phyloP scores from a whole-genome alignment of 2,329 filamentous ascomycete genomes.

The Aspergillus terreus region DNA sequence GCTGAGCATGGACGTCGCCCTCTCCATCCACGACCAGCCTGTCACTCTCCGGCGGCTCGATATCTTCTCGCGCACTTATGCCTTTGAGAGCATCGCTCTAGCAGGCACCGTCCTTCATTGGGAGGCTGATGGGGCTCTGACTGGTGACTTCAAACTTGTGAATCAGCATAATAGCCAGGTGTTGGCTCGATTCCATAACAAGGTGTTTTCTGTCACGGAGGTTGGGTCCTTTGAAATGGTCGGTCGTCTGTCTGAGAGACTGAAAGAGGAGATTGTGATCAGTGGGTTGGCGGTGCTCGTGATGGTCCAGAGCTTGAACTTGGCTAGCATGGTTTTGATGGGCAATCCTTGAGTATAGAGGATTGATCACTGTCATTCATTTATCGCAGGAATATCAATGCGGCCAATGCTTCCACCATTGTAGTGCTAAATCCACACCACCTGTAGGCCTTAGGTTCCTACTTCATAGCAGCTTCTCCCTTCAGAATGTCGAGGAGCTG shows the following conservation, averaged over 20 bases:
- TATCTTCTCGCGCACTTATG: slow-evolving; percentile 1
- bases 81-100: not conserved
- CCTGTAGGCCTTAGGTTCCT: no score
- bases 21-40: not conserved
- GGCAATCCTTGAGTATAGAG: no score
- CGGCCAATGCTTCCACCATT: no score
- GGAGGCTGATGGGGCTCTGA: slow-evolving; percentile 1
- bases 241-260: not conserved
- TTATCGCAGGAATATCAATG: no score
- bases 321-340: slow-evolving; percentile 3
- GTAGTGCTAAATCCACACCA: no score
- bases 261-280: slow-evolving; percentile 6
- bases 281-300: slow-evolving; percentile 5
- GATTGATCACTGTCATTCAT: no score
- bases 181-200: slow-evolving; percentile 3
- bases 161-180: not conserved
- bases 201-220: slow-evolving; percentile 2
- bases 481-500: no score
- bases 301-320: slow-evolving; percentile 8
- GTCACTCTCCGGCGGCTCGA: not conserved
- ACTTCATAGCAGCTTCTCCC: no score
- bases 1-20: slow-evolving; percentile 2
- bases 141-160: slow-evolving; percentile 4
- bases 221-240: slow-evolving; percentile 6
- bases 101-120: not conserved